Base-by-base conservation (phyloP, 257 asterid species). In the Linaria vulgaris region DNA sequence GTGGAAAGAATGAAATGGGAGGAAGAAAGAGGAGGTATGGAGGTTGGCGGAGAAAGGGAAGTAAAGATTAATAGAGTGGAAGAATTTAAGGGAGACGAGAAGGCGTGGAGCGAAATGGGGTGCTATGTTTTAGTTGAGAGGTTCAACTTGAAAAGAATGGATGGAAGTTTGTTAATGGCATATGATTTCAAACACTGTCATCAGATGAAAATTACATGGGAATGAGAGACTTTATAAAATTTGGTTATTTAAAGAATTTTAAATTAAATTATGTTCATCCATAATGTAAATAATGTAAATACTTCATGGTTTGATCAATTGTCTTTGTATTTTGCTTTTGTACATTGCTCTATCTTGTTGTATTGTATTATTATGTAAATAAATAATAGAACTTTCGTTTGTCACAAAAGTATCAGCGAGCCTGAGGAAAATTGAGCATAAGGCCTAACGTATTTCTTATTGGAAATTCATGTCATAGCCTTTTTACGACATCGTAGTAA, bases 1-100 rank as follows among this genome's bases (percentile, higher is more conserved):
- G 78, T 80, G 12, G 61, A 80, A 12, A 71, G 88, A 67, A 77
- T 84, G 83, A 86, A 78, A 59, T 83, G 96, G 95, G 91, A 88
- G 72, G 71, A 77, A 71, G 62, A 55, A 46, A 85, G 76, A 47
- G 74, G 45, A 0, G 92, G 95, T 25, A 72, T 78, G 78, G 3
- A n/a, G 12, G 73, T 72, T 22, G 71, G 78, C 45, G 80, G 56
- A 1, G 72, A 64, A 46, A 69, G 53, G 45, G 49, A 63, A 61
- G 78, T 53, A 4, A 82, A 56, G 72, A 68, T 85, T 1, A 59
- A 57, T 24, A 77, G 37, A 74, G 76, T 59, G 3, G 77, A 83
- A 47, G 70, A 75, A 17, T 56, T 57, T 10, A 68, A 63, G 45
- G 46, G 10, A 65, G 57, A 13, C 13, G 54, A 65, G 14, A n/a